These are phyloP conservation scores for Colletotrichum lentis DNA, from an alignment of 2,329 filamentous ascomycete genomes.

Conservation along the genomic window DNA sequence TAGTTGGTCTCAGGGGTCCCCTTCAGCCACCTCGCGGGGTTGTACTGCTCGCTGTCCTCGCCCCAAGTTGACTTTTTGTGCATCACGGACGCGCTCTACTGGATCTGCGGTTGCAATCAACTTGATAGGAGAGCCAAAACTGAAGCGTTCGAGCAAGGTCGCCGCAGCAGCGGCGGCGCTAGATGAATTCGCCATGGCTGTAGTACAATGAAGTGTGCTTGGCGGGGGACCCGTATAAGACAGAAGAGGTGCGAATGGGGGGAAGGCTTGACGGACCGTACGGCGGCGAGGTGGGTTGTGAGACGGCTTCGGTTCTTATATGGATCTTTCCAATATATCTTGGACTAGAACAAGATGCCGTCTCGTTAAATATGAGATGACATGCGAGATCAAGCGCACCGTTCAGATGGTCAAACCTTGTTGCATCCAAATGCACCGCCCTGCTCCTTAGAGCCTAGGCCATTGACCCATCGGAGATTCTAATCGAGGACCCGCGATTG, in stretches of 20 bases:
- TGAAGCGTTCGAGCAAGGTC: slow-evolving; percentile 3
- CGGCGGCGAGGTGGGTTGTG: not conserved
- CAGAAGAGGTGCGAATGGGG: no score
- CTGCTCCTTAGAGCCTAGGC: not conserved
- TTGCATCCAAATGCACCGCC: not conserved
- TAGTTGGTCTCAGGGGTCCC: slow-evolving; percentile 10
- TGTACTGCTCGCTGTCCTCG: slow-evolving; percentile 40
- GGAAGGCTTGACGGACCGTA: no score
- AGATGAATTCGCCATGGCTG: not conserved
- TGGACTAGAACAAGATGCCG: not conserved
- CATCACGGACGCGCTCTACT: slow-evolving; percentile 42
- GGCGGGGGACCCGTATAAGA: not conserved
- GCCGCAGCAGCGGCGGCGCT: slow-evolving; percentile 1
- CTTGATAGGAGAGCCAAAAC: slow-evolving; percentile 3
- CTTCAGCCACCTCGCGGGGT: slow-evolving; percentile 42
- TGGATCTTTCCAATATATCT: not conserved
- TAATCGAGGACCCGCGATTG: not conserved
- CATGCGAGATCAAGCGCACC: not conserved
- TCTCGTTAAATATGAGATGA: slow-evolving; percentile 1
- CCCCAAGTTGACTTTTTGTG: slow-evolving; percentile 44
- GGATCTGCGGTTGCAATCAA: slow-evolving; percentile 37
- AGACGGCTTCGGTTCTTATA: not conserved
- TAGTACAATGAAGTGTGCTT: not conserved
- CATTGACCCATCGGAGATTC: not conserved
- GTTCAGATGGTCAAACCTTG: slow-evolving; percentile 4